Conservation (phyloP, 371 early-diverging fungal species). For the Mucor indicus region DNA sequence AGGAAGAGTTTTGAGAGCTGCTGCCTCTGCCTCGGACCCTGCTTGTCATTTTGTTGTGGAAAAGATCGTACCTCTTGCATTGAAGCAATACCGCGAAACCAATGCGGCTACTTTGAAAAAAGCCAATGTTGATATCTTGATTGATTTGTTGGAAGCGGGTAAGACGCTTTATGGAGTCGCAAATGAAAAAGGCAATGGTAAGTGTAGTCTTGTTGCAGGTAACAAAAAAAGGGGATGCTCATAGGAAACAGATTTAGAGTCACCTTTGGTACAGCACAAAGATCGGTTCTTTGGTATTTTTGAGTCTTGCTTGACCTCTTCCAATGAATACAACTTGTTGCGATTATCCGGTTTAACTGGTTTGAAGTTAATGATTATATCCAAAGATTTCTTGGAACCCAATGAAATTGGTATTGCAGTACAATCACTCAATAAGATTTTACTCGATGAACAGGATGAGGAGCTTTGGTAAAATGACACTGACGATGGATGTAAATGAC, state of each 20-base stretch:
- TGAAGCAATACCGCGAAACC: conserved; percentile 54
- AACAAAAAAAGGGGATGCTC: background rate
- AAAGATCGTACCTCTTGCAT: conserved; percentile 50
- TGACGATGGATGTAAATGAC: background rate
- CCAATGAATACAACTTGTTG: conserved; percentile 73
- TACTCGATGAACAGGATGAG: conserved; percentile 49
- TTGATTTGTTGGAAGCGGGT: conserved; percentile 66
- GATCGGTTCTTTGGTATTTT: conserved; percentile 68
- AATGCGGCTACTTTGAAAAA: conserved; percentile 60
- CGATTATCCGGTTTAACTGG: conserved; percentile 68
- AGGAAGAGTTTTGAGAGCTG: conserved; percentile 64
- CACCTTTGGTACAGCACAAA: conserved; percentile 63
- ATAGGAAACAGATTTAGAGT: conserved; percentile 31
- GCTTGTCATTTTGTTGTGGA: conserved; percentile 60
- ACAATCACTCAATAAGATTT: conserved; percentile 55
- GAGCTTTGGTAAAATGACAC: conserved; percentile 44
- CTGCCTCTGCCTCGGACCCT: conserved; percentile 69
- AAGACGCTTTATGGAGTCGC: conserved; percentile 56
- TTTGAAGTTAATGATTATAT: conserved; percentile 60
- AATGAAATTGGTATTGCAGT: conserved; percentile 63
- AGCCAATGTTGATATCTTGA: conserved; percentile 62
- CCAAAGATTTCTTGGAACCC: conserved; percentile 51
- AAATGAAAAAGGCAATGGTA: conserved; percentile 33
- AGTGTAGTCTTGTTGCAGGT: conserved; percentile 8
- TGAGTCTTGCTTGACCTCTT: conserved; percentile 51